Base-by-base conservation (phyloP, 345 rosid genomes). In the Boechera retrofracta region DNA sequence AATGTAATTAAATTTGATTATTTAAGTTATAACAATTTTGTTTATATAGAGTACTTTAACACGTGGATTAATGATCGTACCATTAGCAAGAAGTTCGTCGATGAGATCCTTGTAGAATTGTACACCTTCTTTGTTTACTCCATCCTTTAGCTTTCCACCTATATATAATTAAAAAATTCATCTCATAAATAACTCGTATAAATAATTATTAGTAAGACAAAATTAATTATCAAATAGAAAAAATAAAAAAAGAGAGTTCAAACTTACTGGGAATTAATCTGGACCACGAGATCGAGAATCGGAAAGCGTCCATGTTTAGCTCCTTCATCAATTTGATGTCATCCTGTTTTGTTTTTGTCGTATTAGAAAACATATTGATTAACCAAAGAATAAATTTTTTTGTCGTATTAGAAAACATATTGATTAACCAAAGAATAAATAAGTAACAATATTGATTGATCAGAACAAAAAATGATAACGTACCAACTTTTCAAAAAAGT, bases 241-340 rank as follows among this genome's bases (percentile, higher is more conserved):
- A 33, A 33, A 21, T 21, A 21, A 6, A 28, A 15, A 15, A 26
- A 24, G 3, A 47, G 3, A 13, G 5, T 35, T 4, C 0, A 51
- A 68, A 57, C 80, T 71, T 79, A 86, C 89, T 64, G 0, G 89
- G 89, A 35, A 86, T 64, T 44, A 88, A 62, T 79, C 88, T 65
- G 21, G 88, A 39, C 91, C 91, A 86, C 15, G 89, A 84, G 38
- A 87, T 86, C 7, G 89, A 87, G 51, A 86, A 80, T 72, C 87
- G 70, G 47, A 81, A 86, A 66, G 88, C 89, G 67, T 88, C 88
- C 70, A 86, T 71, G 26, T 83, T 82, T 78, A 86, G 77, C 56
- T 86, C 83, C 72, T 88, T 88, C 83, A 86, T 84, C 32, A 84
- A 64, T 52, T 77, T 56, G 3, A 86, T 81, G 66, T 88, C 89